Evolutionary conservation across 2,329 filamentous ascomycete genomes (phyloP), one percentile per base, ranked within the genome.

Genomic region (Endocalyx cinctus): DNA sequence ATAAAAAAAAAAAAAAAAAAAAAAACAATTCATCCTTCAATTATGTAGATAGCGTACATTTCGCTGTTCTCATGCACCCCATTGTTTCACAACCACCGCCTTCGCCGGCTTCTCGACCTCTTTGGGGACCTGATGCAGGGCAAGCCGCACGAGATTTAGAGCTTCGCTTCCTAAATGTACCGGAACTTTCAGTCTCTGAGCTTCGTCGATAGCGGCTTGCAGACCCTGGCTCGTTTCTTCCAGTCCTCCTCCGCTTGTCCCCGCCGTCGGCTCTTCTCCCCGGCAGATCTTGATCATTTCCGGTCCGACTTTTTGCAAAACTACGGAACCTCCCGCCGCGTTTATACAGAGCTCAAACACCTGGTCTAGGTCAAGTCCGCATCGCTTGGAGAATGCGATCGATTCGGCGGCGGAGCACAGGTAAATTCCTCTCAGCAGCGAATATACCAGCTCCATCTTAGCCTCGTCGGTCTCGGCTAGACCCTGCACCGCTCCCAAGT

Each of bases 311-410:
- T 42, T 38, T 25, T 59, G 55, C 29, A 69, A 47, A 41, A 67
- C 55, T 18, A 43, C 50, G 37, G 60, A 66, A 5, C 63, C 63
- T 8, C 67, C 67, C 0, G 67, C 67, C 2, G 67, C 67, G 37
- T 67, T 63, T 42, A 63, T 48, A 42, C 65, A 70, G 30, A 70
- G 55, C 22, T 64, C 63, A 29, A 62, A 58, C 3, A 69, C 60
- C 47, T 67, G 64, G 23, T 67, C 62, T 13, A 70, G 52, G 26
- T 69, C 65, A 20, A 70, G 52, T 3, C 55, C 55, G 17, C 68
- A 61, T 32, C 46, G 48, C 13, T 55, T 50, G 3, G 64, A 62
- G 40, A 68, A 67, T 0, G 64, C 57, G 11, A 70, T 51, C 2
- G 63, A 50, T 46, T 70, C 67, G 4, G 60, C 64, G 2, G 64